Base-by-base conservation (phyloP, 176 grass and related monocot genomes). In the Bolboschoenus planiculmis region DNA sequence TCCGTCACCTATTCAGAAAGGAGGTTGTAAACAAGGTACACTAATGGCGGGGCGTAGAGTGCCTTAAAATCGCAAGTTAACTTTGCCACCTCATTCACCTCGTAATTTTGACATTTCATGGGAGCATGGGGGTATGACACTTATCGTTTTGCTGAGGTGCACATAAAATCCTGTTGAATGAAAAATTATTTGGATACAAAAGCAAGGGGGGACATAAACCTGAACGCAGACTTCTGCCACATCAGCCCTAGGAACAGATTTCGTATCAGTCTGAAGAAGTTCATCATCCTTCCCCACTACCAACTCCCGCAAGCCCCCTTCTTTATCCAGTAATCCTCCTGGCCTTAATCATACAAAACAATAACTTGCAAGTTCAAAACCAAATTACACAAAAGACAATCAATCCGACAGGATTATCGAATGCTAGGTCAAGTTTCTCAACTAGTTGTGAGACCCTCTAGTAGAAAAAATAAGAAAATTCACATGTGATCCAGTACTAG, bases 191-290 rank as follows among this genome's bases (percentile, higher is more conserved):
- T 2, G 5, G 14, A 65, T 61, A 68, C 7, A 68, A 68, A 39
- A 27, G 24, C 3, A 1, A 50, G 43, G 6, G 24, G 42, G 21
- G 23, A 48, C 1, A 75, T 75, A 48, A 15, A 97, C 94, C 94
- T 93, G 91, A 74, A 97, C 68, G 75, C 94, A 97, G 56, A 93
- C 94, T 93, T 92, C 89, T 64, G 94, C 94, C 58, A 97, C 94
- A 88, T 97, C 94, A 76, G 89, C 91, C 64, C 94, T 93, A 35
- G 91, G 91, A 60, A 97, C 90, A 0, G 91, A 56, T 62, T 93
- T 97, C 16, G 89, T 93, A 68, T 91, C 89, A 30, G 91, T 97
- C 75, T 91, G 91, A 44, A 93, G 89, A 90, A 97, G 91, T 81
- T 97, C 86, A 70, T 97, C 91, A 36, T 97, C 88, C 47, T 93